Evolutionary conservation across 1,284 basidiomycete genomes (phyloP).

Genomic region (Ustilago lituana): DNA sequence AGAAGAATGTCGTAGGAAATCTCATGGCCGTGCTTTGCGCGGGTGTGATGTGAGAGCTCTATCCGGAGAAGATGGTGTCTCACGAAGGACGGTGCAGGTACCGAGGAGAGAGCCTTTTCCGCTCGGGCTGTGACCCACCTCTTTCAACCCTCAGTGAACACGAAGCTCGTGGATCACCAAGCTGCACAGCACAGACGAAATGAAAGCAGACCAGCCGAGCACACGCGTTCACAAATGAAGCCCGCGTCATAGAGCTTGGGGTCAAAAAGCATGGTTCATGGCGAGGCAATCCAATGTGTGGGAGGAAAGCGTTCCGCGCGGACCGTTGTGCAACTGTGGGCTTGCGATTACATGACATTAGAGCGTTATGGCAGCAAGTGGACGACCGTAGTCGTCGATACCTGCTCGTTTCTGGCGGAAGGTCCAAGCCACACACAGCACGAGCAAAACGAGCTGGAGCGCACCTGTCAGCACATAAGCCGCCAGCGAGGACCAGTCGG

Average conservation of each 20-base stretch:
- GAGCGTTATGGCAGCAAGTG: slow-evolving; percentile 68
- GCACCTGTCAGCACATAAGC: slow-evolving; percentile 83
- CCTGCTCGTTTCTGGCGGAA: slow-evolving; percentile 75
- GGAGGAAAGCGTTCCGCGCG: slow-evolving; percentile 2
- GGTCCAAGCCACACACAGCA: slow-evolving; percentile 68
- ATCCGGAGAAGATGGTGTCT: too few species aligned
- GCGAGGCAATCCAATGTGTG: slow-evolving; percentile 3
- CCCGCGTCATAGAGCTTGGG: background rate
- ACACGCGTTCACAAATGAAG: background rate
- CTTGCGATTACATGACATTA: slow-evolving; percentile 1
- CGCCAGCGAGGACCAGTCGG: slow-evolving; percentile 54
- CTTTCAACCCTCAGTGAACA: too few species aligned
- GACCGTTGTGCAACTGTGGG: background rate
- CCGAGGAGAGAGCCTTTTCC: background rate
- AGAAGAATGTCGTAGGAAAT: background rate
- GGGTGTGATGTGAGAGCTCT: too few species aligned
- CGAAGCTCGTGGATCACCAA: too few species aligned
- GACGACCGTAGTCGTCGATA: slow-evolving; percentile 92
- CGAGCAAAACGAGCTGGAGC: slow-evolving; percentile 83
- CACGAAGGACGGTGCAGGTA: background rate
- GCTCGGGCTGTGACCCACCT: background rate
- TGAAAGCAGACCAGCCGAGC: background rate
- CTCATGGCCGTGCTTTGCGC: background rate
- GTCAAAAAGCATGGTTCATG: too few species aligned
- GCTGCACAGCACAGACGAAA: slow-evolving; percentile 3